Evolutionary conservation across 1,284 basidiomycete genomes (phyloP), one percentile per base, ranked within the genome.

Genomic region (Naganishia albida): DNA sequence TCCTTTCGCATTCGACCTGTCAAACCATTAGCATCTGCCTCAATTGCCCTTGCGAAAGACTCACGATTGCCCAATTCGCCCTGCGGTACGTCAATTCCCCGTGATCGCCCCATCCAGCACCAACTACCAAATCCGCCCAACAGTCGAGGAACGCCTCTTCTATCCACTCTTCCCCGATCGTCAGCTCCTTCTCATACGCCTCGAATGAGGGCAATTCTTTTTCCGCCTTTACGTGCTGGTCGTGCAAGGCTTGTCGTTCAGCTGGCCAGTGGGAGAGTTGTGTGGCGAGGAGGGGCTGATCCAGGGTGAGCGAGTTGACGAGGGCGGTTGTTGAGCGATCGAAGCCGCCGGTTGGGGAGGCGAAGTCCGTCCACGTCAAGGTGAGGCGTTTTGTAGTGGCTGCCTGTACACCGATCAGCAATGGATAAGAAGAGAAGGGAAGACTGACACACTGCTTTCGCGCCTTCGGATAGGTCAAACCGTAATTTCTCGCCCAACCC

Each of bases 21-120:
- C 68, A 62, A 40, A 34, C 18, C n/a, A n/a, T 50, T 28, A 51
- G 12, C 28, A 51, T 34, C 16, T 13, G 28, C 20, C 15, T 7
- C 16, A 20, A 10, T n/a, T 2, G 42, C 3, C 12, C 18, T 20
- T n/a, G 26, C 20, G 15, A 12, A 8, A 16, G 16, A 83, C 86
- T 80, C 73, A 93, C 91, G 81, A 95, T 72, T n/a, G 88, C 90
- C 90, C 91, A 94, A 73, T 90, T 90, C 68, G 90, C 89, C 71
- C 93, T 90, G 70, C 88, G 82, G 74, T 91, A 90, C 3, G 87
- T 82, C 69, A 87, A 83, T 72, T 91, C 89, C 2, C 81, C 82
- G 66, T 87, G 80, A 70, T 91, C 87, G 82, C 86, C 84, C 89
- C 89, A 90, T 0, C 87, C 88, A 25, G 86, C 86, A 30, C 90